Evolutionary conservation across 2,329 filamentous ascomycete genomes (phyloP), one percentile per base, ranked within the genome.

Genomic region (Fusarium ambrosium): DNA sequence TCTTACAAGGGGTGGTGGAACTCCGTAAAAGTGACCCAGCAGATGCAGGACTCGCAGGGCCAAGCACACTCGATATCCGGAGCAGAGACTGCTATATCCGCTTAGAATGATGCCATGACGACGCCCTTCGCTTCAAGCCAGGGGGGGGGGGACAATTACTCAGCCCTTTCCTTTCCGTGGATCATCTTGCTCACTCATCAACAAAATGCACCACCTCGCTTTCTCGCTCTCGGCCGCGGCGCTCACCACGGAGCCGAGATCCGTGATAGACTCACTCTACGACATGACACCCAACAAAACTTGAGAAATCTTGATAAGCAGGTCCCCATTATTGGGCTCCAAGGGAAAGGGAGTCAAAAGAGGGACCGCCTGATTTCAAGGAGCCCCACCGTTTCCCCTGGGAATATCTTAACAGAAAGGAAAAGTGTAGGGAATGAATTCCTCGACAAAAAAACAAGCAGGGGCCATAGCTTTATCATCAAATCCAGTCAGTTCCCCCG

Each of bases 321-420:
- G 32, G 43, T 70, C 62, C 56, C 75, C 69, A 71, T 77, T 56
- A 29, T 77, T 75, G 55, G 75, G 75, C 75, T 72, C 66, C 68
- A 73, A 77, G 55, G 53, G 69, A 32, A 32, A 32, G 29, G 29
- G 29, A 37, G 34, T 37, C 34, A 37, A 37, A 37, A 37, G 14
- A 37, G 34, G 43, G 13, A 36, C 18, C 62, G 41, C 62, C 48
- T 67, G 68, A 69, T 65, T 51, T 55, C 34, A 39, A 27, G 41
- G 27, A 8, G 70, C 58, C 63, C 72, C 69, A 60, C 72, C 55
- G 62, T 45, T 53, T 65, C 60, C 60, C 70, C 70, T 73, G 60
- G 37, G 70, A 67, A 74, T 74, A 61, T 36, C 59, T 65, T 55
- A n/a, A 36, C 32, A 41, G 43, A 24, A 24, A 24, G 20, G 20